phyloP scores from a whole-genome alignment of 768 basidiomycete species.

The Dioszegia hungarica region DNA sequence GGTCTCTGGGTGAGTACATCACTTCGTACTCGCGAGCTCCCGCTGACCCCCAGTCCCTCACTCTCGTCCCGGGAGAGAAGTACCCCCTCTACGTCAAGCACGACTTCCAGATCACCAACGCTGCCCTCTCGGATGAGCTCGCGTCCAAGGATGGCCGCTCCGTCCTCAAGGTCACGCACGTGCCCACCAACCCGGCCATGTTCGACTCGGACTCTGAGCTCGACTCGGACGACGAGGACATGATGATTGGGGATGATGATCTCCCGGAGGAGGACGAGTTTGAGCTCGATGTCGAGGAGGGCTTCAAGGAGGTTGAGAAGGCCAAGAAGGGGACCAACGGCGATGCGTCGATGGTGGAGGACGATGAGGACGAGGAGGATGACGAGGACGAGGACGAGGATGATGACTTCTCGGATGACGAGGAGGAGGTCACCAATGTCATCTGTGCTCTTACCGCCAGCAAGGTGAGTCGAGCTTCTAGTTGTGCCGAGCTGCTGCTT shows the following conservation, averaged over 20 bases:
- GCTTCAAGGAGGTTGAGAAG: slow-evolving; percentile 62
- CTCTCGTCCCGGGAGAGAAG: slow-evolving; percentile 50
- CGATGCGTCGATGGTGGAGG: slow-evolving; percentile 16
- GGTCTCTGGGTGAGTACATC: slow-evolving; percentile 37
- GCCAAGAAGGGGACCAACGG: slow-evolving; percentile 12
- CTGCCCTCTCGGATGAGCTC: slow-evolving; percentile 70
- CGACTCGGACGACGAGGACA: slow-evolving; percentile 34
- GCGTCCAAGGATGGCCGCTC: slow-evolving; percentile 54
- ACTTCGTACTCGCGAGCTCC: background rate
- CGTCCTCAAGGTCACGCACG: slow-evolving; percentile 50
- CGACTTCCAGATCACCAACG: slow-evolving; percentile 75
- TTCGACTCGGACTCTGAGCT: slow-evolving; percentile 38
- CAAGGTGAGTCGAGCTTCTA: slow-evolving; percentile 55
- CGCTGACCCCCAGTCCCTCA: slow-evolving; percentile 24
- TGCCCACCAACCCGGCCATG: slow-evolving; percentile 37
- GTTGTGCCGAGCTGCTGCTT: too few species aligned
- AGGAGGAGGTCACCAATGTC: slow-evolving; percentile 49
- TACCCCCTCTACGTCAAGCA: slow-evolving; percentile 59
- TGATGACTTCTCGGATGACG: slow-evolving; percentile 47
- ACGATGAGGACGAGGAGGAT: slow-evolving; percentile 25
- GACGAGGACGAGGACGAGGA: slow-evolving; percentile 48
- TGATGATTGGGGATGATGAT: slow-evolving; percentile 19
- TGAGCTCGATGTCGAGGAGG: slow-evolving; percentile 29
- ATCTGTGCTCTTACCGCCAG: slow-evolving; percentile 76
- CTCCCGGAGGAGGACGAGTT: slow-evolving; percentile 51